A percentile compares a stretch with the other conserved stretches of the same genome.
Conservation (phyloP, 139 green algal species). For the Haematococcus lacustris region DNA sequence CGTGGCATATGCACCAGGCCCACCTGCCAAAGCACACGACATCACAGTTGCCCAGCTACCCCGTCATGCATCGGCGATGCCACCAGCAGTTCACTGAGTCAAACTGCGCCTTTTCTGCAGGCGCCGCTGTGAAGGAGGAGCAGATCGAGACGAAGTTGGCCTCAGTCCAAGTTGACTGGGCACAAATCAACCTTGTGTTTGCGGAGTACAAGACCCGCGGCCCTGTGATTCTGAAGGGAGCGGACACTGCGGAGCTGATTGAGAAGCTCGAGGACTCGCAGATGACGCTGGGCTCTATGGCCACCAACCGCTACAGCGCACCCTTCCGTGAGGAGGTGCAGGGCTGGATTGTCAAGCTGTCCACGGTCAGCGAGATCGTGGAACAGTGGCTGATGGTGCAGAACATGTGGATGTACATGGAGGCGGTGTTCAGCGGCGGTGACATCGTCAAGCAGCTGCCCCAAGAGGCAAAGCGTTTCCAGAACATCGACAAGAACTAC, state of each 20-base stretch:
- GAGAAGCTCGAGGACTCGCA: conserved; percentile 93
- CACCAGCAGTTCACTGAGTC: too few species aligned
- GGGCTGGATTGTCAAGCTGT: conserved; percentile 75
- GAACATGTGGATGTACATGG: conserved; percentile 89
- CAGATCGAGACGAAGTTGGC: conserved; percentile 64
- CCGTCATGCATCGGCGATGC: too few species aligned
- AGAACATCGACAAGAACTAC: conserved; percentile 95
- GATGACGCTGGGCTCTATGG: conserved; percentile 88
- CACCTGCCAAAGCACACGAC: too few species aligned
- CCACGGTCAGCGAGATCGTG: conserved; percentile 82
- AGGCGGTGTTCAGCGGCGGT: conserved; percentile 87
- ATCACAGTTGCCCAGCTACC: too few species aligned
- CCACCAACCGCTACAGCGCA: conserved; percentile 80
- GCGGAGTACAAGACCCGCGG: conserved; percentile 86
- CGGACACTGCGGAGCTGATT: conserved; percentile 85
- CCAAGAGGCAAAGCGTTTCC: conserved; percentile 89
- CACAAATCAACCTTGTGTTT: conserved; percentile 77
- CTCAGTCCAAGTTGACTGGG: conserved; percentile 51
- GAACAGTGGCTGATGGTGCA: conserved; percentile 48
- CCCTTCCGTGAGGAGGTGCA: conserved; percentile 82
- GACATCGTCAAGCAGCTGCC: conserved; percentile 97
- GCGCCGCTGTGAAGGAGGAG: conserved; percentile 85
- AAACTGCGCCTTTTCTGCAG: too few species aligned
- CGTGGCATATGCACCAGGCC: too few species aligned
- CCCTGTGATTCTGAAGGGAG: conserved; percentile 77